Evolutionary conservation across 1,284 basidiomycete species (phyloP), one percentile per base, ranked within the genome.

Genomic region (Phellinidium pouzarii): DNA sequence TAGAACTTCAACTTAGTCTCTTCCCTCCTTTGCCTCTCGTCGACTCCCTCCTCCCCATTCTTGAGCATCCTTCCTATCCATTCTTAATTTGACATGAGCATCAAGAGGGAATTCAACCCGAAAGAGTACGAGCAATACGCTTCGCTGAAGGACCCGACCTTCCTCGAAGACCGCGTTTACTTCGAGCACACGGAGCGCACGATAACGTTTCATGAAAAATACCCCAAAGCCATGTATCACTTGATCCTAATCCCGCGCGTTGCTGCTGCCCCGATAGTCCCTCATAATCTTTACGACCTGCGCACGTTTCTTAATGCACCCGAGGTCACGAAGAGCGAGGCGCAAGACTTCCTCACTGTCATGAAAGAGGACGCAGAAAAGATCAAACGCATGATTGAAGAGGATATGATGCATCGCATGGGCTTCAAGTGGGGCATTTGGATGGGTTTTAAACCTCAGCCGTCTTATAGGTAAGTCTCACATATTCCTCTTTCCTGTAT

Each of bases 361-460:
- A 68, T 94, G 56, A 68, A 70, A n/a, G 71, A 75, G 9, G 82
- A 80, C 38, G 84, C 86, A 0, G 63, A 72, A 34, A 67, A 67
- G 12, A 65, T 84, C 36, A 77, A 75, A 56, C 72, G 69, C 54
- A 75, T 82, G 61, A 83, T 97, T 44, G 74, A 83, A 58, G 78
- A 81, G 46, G 91, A 94, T 67, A 97, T 98, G 95, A 57, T 76
- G 34, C 76, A 78, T 59, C 74, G 77, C 6, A 83, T 87, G 56
- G 88, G 88, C 3, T 91, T 84, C 67, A 79, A 78, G 58, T 95
- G 92, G 93, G 78, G 74, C 14, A 72, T 94, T 22, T 82, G 82
- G 73, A 73, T 75, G 2, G 95, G 95, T 1, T 97, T 99, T 66
- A 94, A 98, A 66, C 85, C 84, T 0, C 75, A 81, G 3, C 91